phyloP scores from a whole-genome alignment of 164 flowering plant genomes.

The Malania oleifera region DNA sequence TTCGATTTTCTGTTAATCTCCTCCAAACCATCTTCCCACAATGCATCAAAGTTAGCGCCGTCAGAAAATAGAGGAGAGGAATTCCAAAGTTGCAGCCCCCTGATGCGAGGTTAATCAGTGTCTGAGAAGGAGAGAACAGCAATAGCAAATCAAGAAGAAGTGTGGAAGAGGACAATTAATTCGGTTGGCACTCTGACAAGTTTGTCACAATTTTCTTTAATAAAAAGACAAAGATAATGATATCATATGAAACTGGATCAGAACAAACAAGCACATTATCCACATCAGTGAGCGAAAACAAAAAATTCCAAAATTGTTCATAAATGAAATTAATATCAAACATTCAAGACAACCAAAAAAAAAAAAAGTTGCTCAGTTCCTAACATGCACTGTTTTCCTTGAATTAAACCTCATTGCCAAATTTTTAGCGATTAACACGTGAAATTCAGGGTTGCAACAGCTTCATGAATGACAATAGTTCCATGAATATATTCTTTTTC shows the following conservation, averaged over 20 bases:
- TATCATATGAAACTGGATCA: background rate
- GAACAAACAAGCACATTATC: background rate
- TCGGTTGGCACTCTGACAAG: background rate
- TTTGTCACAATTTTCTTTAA: background rate
- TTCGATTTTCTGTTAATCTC: conserved; percentile 45
- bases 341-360: too few species aligned
- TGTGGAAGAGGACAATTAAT: background rate
- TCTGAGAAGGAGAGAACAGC: conserved; percentile 44
- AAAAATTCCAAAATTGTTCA: too few species aligned
- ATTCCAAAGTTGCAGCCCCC: conserved; percentile 79
- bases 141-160: too few species aligned
- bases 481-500: too few species aligned
- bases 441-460: too few species aligned
- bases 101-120: conserved; percentile 62
- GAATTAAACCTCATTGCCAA: too few species aligned
- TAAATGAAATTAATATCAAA: too few species aligned
- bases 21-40: conserved; percentile 74
- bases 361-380: too few species aligned
- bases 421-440: too few species aligned
- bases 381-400: too few species aligned
- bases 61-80: conserved; percentile 67
- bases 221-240: background rate
- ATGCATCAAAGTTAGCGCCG: conserved; percentile 50
- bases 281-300: too few species aligned
- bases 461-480: too few species aligned